Evolutionary conservation across 2,329 filamentous ascomycete species (phyloP).

Genomic region (Phaeomoniella chlamydospora): DNA sequence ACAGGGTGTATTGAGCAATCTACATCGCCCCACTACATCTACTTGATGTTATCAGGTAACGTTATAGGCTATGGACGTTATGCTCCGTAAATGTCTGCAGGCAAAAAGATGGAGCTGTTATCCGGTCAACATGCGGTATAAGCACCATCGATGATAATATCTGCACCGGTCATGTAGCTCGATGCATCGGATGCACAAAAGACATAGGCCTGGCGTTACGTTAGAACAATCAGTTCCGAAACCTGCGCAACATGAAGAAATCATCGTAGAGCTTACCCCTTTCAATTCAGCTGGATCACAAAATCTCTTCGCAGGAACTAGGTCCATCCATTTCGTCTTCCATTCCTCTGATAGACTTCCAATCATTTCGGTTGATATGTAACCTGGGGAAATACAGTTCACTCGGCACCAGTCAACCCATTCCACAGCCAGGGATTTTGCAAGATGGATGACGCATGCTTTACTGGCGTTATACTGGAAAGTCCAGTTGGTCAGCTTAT

Average conservation of each 20-base stretch:
- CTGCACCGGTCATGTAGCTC: conserved; percentile 33
- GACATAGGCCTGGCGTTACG: conserved; percentile 32
- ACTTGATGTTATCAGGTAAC: no score
- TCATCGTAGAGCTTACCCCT: conserved; percentile 18
- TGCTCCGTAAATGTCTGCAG: no score
- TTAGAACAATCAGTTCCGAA: no score
- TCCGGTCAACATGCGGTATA: no score
- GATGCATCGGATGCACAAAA: conserved; percentile 33
- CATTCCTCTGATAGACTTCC: conserved; percentile 17
- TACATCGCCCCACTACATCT: no score
- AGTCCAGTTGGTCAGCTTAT: no score
- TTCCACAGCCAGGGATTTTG: conserved; percentile 22
- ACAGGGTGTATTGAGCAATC: no score
- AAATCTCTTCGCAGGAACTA: conserved; percentile 23
- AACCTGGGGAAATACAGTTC: conserved; percentile 24
- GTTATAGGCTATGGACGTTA: no score
- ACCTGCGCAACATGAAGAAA: no score
- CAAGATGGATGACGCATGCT: conserved; percentile 20
- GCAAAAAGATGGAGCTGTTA: no score
- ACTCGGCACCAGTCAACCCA: conserved; percentile 24
- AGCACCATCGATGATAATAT: conserved; percentile 34
- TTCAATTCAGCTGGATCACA: conserved; percentile 24
- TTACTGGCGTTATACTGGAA: conserved; percentile 21
- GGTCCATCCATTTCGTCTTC: conserved; percentile 21
- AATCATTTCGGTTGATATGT: conserved; percentile 22